Conservation (phyloP, 176 grass and related monocot species). For the Phragmites australis region DNA sequence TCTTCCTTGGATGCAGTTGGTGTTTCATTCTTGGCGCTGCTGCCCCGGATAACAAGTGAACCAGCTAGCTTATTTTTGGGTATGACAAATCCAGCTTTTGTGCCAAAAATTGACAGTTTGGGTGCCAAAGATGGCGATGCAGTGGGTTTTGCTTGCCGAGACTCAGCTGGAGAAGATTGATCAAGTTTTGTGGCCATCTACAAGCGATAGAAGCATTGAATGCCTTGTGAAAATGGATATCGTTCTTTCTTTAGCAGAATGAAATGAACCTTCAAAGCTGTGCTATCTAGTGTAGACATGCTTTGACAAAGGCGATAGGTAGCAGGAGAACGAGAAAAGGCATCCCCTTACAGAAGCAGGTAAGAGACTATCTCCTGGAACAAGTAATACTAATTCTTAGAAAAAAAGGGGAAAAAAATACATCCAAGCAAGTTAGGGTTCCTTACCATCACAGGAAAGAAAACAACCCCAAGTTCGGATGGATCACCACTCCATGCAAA, state of each 20-base stretch:
- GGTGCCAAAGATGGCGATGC: slow-evolving; percentile 19
- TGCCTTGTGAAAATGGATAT: neutral
- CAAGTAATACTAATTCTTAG: no score
- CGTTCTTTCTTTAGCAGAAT: no score
- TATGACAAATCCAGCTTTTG: slow-evolving; percentile 93
- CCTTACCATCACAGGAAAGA: no score
- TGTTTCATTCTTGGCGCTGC: slow-evolving; percentile 53
- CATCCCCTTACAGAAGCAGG: no score
- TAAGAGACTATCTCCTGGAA: no score
- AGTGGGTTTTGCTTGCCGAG: slow-evolving; percentile 26
- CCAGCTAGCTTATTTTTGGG: slow-evolving; percentile 94
- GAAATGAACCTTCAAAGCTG: no score
- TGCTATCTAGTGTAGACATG: no score
- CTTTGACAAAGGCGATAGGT: neutral
- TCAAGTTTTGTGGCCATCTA: slow-evolving; percentile 53
- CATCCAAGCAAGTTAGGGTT: no score
- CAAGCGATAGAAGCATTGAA: neutral
- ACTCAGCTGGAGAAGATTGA: slow-evolving; percentile 36
- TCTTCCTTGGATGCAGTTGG: slow-evolving; percentile 46
- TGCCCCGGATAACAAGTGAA: slow-evolving; percentile 54
- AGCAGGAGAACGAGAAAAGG: no score
- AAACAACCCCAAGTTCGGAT: no score
- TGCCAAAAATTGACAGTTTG: slow-evolving; percentile 64
- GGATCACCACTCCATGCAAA: no score
- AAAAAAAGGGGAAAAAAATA: no score